Conservation (phyloP, 306 rosid species). For the Casuarina cunninghamiana region DNA sequence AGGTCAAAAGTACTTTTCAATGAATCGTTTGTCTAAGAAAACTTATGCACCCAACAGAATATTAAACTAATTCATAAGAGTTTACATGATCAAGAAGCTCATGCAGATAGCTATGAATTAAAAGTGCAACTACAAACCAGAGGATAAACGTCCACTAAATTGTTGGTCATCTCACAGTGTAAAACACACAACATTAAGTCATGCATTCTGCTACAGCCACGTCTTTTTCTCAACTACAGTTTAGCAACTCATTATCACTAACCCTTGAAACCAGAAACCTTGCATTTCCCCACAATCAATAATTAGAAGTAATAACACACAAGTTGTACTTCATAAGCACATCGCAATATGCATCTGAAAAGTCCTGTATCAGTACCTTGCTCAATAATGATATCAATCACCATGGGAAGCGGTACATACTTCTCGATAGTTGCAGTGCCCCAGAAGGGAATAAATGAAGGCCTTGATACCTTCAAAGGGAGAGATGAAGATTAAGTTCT, state of each 20-base stretch:
- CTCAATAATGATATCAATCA: conserved; percentile 80
- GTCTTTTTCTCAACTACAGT: background rate
- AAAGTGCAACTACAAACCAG: background rate
- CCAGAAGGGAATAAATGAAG: conserved; percentile 80
- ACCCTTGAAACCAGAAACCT: background rate
- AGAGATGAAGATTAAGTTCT: conserved; percentile 12
- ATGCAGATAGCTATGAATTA: background rate
- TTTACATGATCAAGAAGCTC: background rate
- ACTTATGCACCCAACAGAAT: background rate
- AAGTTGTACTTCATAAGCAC: background rate
- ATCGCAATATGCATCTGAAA: background rate
- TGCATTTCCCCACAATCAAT: background rate
- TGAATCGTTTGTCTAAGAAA: background rate
- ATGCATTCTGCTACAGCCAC: background rate
- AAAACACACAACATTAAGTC: background rate
- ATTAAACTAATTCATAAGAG: background rate
- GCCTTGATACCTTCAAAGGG: conserved; percentile 73
- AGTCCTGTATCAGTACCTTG: conserved; percentile 59
- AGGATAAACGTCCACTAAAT: too few relatives aligned
- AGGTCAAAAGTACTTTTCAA: background rate
- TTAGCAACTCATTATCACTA: background rate
- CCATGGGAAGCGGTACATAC: conserved; percentile 69
- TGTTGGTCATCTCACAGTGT: too few relatives aligned
- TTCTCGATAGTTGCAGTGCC: conserved; percentile 65
- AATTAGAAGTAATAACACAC: background rate